Conservation (phyloP, 257 asterid genomes). For the Solanum peruvianum region DNA sequence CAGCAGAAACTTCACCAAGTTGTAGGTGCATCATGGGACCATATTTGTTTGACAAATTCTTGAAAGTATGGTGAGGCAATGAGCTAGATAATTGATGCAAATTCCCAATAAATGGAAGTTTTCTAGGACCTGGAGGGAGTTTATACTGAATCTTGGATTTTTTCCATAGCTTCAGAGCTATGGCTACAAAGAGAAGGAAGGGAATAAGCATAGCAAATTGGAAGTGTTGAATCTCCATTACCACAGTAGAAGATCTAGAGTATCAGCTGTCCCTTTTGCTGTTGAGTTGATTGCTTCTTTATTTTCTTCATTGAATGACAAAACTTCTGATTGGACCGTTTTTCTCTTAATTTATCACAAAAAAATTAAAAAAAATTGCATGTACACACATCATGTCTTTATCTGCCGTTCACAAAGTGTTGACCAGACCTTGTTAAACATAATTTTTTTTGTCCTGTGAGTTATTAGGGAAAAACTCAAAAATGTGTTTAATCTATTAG, state of each 20-base stretch:
- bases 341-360: background rate
- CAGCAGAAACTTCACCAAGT: background rate
- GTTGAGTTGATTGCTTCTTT: background rate
- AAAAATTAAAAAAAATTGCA: background rate
- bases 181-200: background rate
- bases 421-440: background rate
- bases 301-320: background rate
- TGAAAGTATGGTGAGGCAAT: background rate
- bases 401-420: background rate
- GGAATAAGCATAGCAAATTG: background rate
- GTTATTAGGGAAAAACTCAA: no score
- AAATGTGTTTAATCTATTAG: no score
- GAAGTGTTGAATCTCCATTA: background rate
- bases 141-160: background rate
- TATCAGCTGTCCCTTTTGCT: background rate
- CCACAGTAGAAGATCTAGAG: background rate
- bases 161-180: background rate
- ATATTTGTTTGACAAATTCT: background rate
- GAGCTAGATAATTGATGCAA: background rate
- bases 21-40: background rate
- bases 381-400: background rate
- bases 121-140: background rate
- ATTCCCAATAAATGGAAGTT: background rate
- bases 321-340: background rate
- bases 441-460: background rate